Percentiles rank a stretch among this genome's conserved stretches.
Conservation (phyloP, 306 rosid species). For the Prunus salicina region DNA sequence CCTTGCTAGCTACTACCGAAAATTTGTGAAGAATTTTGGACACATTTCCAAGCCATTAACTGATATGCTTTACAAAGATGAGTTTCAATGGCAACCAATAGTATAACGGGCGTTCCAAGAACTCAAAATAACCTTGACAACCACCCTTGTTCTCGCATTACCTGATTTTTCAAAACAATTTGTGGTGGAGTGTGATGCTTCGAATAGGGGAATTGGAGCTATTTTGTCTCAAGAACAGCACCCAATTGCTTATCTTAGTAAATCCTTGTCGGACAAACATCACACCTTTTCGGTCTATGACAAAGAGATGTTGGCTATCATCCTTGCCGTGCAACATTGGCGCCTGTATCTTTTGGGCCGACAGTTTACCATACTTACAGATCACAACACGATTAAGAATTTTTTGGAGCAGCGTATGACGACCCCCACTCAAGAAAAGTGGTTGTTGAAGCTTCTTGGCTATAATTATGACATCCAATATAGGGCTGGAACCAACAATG, state of each 20-base stretch:
- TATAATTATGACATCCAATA: neutral
- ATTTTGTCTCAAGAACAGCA: neutral
- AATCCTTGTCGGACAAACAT: neutral
- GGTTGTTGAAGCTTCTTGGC: neutral
- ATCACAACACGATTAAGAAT: too few relatives aligned
- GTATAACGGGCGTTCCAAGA: accelerated
- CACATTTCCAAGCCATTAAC: neutral
- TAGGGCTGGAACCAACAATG: accelerated
- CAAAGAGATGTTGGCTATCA: neutral
- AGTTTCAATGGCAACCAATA: neutral
- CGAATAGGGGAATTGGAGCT: neutral
- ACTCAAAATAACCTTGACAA: neutral
- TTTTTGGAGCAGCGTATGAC: neutral
- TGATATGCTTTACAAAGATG: neutral
- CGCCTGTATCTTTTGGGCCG: too few relatives aligned
- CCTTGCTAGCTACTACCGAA: neutral
- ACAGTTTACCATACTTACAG: too few relatives aligned
- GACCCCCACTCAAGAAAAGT: neutral
- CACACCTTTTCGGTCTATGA: neutral
- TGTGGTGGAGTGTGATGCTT: neutral
- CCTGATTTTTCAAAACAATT: neutral
- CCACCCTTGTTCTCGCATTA: neutral
- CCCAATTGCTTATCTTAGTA: neutral
- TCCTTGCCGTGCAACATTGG: neutral
- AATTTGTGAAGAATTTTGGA: too few relatives aligned